Base-by-base conservation (phyloP, 176 grass and related monocot genomes). In the Olyra latifolia region DNA sequence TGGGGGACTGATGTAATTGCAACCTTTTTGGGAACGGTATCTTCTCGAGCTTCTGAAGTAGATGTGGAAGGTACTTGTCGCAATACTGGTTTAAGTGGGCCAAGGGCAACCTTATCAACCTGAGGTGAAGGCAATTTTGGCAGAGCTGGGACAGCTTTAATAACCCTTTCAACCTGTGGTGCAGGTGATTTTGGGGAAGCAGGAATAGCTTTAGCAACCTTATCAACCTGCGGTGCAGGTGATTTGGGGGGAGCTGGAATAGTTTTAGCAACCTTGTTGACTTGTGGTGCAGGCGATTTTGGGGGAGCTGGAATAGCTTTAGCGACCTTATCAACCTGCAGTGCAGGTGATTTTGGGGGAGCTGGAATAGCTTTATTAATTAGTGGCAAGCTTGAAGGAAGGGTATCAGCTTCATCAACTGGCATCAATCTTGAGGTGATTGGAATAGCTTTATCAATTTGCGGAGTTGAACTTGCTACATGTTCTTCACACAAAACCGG, bases 41-140 rank as follows among this genome's bases (percentile, higher is more conserved):
- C 69, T 77, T 90, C 86, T 43, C 7, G 74, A 79, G 55, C 48
- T 79, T 88, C 88, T 54, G 74, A 82, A 44, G 62, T 65, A 66
- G 84, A 85, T 49, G 56, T 57, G 42, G 62, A 50, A 19, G 64
- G 56, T 66, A 87, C 70, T 73, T 77, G 85, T 23, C 19, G 23
- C 10, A 64, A 75, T 71, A 47, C 64, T 83, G 82, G 72, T 24
- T 77, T 58, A 64, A 66, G 73, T 32, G 17, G 59, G n/a, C 12
- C 49, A 72, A 77, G 59, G n/a, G 17, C 49, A 72, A 77, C 41
- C 56, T 58, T 58, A 58, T 58, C 56, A 61, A 61, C 12, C 58
- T 49, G 46, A 17, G 27, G 27, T 57, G 28, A 6, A n/a, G 84
- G 50, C 48, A 50, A 46, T 80, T 67, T 75, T 27, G 49, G 49